phyloP scores from a whole-genome alignment of 2,329 filamentous ascomycete species.

The Ophiostoma ulmi region DNA sequence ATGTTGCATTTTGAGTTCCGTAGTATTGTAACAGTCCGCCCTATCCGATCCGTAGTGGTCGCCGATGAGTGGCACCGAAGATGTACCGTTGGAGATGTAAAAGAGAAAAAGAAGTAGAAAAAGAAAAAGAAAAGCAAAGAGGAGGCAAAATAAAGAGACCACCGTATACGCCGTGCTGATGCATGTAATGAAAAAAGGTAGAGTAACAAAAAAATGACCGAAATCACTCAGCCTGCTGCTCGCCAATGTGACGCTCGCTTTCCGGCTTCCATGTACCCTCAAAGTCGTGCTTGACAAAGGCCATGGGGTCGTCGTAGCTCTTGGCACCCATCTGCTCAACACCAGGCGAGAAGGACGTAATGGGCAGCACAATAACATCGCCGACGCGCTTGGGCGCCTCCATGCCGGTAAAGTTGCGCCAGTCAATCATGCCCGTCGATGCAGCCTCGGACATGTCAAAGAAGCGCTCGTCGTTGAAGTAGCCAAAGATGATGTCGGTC shows the following conservation, averaged over 20 bases:
- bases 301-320: conserved; percentile 87
- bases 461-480: conserved; percentile 86
- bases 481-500: conserved; percentile 88
- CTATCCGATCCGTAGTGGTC: too few species aligned
- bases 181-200: not conserved
- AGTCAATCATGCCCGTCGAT: conserved; percentile 71
- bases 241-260: conserved; percentile 63
- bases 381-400: conserved; percentile 77
- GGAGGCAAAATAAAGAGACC: not conserved
- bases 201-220: not conserved
- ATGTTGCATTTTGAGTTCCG: conserved; percentile 2
- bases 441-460: conserved; percentile 72
- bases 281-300: conserved; percentile 95
- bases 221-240: conserved; percentile 35
- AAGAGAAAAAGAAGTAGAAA: not conserved
- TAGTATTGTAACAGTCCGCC: not conserved
- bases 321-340: conserved; percentile 89
- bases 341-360: conserved; percentile 95
- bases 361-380: conserved; percentile 88
- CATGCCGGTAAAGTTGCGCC: conserved; percentile 85
- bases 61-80: not conserved
- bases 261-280: conserved; percentile 81
- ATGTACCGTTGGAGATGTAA: not conserved
- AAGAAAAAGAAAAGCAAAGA: not conserved
- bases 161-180: conserved; percentile 1